Percentiles rank a stretch among this genome's conserved stretches.
Evolutionary conservation across 1,284 basidiomycete species (phyloP).

Genomic region (Vanrija humicola): DNA sequence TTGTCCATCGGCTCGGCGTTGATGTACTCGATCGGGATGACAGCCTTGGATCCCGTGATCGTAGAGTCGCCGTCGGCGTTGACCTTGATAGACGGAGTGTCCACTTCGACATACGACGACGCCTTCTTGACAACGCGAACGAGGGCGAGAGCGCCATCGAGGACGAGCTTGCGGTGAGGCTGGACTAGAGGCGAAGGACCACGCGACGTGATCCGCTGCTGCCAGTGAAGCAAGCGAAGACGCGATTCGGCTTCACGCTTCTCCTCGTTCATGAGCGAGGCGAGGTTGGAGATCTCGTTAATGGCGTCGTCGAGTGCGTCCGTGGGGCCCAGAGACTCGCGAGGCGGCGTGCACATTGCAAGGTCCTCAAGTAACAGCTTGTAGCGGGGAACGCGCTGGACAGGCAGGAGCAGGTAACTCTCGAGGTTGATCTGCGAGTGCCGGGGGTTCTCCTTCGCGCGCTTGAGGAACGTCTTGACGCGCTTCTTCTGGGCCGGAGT

Average conservation of each 20-base stretch:
- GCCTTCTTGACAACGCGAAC: slow-evolving; percentile 87
- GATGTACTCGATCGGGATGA: slow-evolving; percentile 82
- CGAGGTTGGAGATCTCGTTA: slow-evolving; percentile 76
- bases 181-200: slow-evolving; percentile 96
- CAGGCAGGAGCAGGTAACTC: slow-evolving; percentile 87
- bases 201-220: slow-evolving; percentile 79
- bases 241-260: slow-evolving; percentile 90
- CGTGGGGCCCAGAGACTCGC: slow-evolving; percentile 58
- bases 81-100: slow-evolving; percentile 25
- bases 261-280: slow-evolving; percentile 93
- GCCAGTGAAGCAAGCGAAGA: slow-evolving; percentile 82
- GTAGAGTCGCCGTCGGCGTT: slow-evolving; percentile 38
- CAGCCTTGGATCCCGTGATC: slow-evolving; percentile 53
- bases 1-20: slow-evolving; percentile 51
- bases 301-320: slow-evolving; percentile 83
- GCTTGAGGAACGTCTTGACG: slow-evolving; percentile 77
- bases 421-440: slow-evolving; percentile 97
- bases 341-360: slow-evolving; percentile 73
- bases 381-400: slow-evolving; percentile 95
- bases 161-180: slow-evolving; percentile 87
- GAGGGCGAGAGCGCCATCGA: slow-evolving; percentile 77
- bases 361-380: slow-evolving; percentile 85
- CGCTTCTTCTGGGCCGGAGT: slow-evolving; percentile 76
- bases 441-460: slow-evolving; percentile 57
- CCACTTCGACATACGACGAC: slow-evolving; percentile 73